phyloP scores from a whole-genome alignment of 345 rosid species.

The Brassica napus region Da-Ae NC_063446.1:15521501-15522000 shows the following conservation, averaged over 20 bases:
- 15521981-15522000: no score
- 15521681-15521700: background rate
- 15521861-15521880: background rate
- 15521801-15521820: background rate
- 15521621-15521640: background rate
- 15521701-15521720: background rate
- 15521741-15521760: background rate
- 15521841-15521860: background rate
- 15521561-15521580: conserved; percentile 17
- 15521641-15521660: background rate
- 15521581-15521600: conserved; percentile 9
- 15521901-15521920: background rate
- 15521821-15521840: background rate
- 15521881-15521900: background rate
- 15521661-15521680: background rate
- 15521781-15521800: background rate
- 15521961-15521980: background rate
- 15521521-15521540: background rate
- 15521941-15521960: background rate
- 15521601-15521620: background rate
- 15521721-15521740: background rate
- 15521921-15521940: background rate
- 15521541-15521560: background rate
- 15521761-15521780: background rate
- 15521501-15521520: conserved; percentile 13